Base-by-base conservation (phyloP, 2,329 filamentous ascomycete genomes). In the Apiospora pterosperma region DNA sequence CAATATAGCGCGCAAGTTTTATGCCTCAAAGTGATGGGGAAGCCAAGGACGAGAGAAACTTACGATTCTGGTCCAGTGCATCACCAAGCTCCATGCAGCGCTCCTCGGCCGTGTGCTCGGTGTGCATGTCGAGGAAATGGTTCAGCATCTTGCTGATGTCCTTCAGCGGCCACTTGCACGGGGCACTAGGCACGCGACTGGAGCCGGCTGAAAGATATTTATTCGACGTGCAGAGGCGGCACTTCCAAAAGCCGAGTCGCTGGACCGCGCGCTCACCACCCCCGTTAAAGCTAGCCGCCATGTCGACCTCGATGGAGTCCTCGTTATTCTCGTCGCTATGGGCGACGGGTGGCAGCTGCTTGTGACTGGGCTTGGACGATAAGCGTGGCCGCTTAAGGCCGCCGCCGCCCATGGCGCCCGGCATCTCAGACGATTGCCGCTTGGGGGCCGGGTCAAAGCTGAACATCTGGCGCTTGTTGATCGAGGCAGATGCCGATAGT, bases 211-310 rank as follows among this genome's bases (percentile, higher is more conserved):
- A 72, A 19, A 79, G 69, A 67, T 78, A 83, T 68, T 82, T 82
- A 39, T 76, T 71, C 1, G 79, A 76, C 3, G 73, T 75, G 70
- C 81, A 83, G 1, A 83, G 75, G 0, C 77, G 78, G 67, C 81
- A 83, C 66, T 78, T 79, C 81, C 81, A 82, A 69, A 76, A 79
- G 21, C 81, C 81, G n/a, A 81, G 73, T 2, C 81, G 79, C 67
- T 79, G 77, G 11, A 79, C 69, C 1, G 70, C 70, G 23, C 64
- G 73, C 41, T 68, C 72, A 28, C 67, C 60, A 28, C 62, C 8
- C 34, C 58, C 34, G 63, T 62, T 62, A 16, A 55, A 55, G 48
- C 28, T n/a, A 7, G 48, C 3, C 41, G 55, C 61, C 48, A 66
- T 65, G 6, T 66, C 59, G 34, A 60, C 67, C 7, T 64, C 66